phyloP scores from a whole-genome alignment of 495 filamentous ascomycete genomes.

The Articulospora tetracladia region DNA sequence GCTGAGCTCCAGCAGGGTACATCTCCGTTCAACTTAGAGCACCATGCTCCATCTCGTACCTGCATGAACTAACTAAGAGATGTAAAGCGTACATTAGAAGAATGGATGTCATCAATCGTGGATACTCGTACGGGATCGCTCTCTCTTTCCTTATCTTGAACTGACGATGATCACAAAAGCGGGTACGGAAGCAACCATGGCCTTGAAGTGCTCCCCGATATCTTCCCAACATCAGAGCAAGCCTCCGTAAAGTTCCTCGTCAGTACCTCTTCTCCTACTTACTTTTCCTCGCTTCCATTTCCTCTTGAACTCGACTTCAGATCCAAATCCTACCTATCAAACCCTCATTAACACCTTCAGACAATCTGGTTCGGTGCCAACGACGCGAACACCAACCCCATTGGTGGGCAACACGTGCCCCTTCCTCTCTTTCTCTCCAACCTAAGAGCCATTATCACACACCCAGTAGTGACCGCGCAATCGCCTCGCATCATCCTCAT shows the following conservation, averaged over 20 bases:
- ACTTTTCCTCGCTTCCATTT: background rate
- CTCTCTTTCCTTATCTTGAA: background rate
- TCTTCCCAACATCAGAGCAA: constrained; percentile 53
- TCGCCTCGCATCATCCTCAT: constrained; percentile 57
- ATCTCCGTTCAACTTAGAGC: background rate
- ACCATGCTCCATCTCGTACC: too few species aligned
- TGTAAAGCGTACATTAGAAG: constrained; percentile 50
- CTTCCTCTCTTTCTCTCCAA: constrained; percentile 57
- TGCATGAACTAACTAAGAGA: background rate
- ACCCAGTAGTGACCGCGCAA: constrained; percentile 38
- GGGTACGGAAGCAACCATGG: constrained; percentile 64
- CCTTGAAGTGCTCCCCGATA: constrained; percentile 47
- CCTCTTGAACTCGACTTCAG: background rate
- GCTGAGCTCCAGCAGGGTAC: constrained; percentile 47
- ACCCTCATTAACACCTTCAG: constrained; percentile 16
- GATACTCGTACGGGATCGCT: constrained; percentile 24
- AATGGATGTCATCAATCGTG: constrained; percentile 66
- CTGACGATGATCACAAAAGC: constrained; percentile 30
- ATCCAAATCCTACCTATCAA: background rate
- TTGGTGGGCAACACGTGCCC: constrained; percentile 50
- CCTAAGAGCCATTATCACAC: constrained; percentile 45
- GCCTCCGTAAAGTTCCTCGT: constrained; percentile 54
- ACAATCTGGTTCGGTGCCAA: constrained; percentile 72
- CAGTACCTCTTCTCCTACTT: background rate
- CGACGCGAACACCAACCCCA: constrained; percentile 42